These are phyloP conservation scores for Diphasiastrum complanatum DNA, from an alignment of 83 land plant species.

Conservation along the genomic window DNA sequence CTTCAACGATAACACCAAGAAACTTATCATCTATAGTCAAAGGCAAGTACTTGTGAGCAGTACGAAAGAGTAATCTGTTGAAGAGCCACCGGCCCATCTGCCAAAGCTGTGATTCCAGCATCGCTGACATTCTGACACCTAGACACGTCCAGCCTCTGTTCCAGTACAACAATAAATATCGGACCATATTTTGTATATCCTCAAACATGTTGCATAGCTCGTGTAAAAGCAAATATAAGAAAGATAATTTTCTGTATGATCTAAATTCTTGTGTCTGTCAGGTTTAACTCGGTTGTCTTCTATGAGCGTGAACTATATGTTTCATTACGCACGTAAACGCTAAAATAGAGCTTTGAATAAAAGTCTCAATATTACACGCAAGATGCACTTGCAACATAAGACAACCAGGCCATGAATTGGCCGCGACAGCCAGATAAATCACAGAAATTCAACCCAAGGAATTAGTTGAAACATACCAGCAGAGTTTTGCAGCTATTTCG, in stretches of 20 bases:
- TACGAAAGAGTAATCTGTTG: conserved; percentile 41
- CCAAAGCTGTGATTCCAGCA: conserved; percentile 37
- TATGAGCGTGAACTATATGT: too few relatives aligned
- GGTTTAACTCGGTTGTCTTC: too few relatives aligned
- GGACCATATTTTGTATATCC: not conserved
- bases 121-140: conserved; percentile 41
- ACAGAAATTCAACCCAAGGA: too few relatives aligned
- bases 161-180: not conserved
- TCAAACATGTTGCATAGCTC: too few relatives aligned
- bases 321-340: too few relatives aligned
- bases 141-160: conserved; percentile 51
- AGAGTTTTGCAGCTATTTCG: conserved; percentile 44
- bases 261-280: too few relatives aligned
- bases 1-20: not conserved
- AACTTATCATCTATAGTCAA: not conserved
- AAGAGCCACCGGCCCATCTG: conserved; percentile 30
- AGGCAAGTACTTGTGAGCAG: conserved; percentile 34
- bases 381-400: not conserved
- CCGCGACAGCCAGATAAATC: not conserved
- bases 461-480: conserved; percentile 39
- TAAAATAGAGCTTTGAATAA: too few relatives aligned
- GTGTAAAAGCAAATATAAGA: not conserved
- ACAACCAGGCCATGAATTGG: not conserved
- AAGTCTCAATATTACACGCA: too few relatives aligned
- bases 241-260: too few relatives aligned